Percentiles rank a stretch among this genome's conserved stretches.
Evolutionary conservation across 805 yeast genomes (phyloP).

Genomic region (Kregervanrija fluxuum): DNA sequence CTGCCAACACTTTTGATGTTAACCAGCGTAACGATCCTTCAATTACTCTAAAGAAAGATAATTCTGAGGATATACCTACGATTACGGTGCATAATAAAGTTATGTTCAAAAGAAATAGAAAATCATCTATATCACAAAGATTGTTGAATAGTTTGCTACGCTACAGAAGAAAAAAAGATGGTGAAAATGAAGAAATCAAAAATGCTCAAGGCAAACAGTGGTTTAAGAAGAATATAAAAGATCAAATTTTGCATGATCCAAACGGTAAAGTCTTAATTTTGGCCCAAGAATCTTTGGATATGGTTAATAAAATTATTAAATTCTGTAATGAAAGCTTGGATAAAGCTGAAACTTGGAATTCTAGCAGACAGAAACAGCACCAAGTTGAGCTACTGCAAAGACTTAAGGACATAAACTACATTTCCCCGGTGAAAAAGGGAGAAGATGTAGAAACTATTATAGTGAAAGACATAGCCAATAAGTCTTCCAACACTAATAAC

Average conservation of each 20-base stretch:
- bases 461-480: conserved; percentile 1
- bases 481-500: not conserved
- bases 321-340: conserved; percentile 81
- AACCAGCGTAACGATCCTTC: not conserved
- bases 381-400: conserved; percentile 21
- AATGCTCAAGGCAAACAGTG: conserved; percentile 13
- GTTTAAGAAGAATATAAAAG: conserved; percentile 22
- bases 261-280: conserved; percentile 71
- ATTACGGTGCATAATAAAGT: conserved; percentile 7
- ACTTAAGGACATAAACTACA: conserved; percentile 20
- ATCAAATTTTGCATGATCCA: conserved; percentile 30
- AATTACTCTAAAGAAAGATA: not conserved
- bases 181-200: conserved; percentile 7
- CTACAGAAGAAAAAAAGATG: conserved; percentile 15
- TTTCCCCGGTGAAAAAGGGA: conserved; percentile 6
- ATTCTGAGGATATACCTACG: conserved; percentile 3
- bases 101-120: conserved; percentile 8
- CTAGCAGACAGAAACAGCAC: conserved; percentile 23
- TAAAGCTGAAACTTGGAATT: conserved; percentile 77
- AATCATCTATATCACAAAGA: conserved; percentile 19
- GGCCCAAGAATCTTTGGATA: conserved; percentile 84
- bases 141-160: conserved; percentile 23
- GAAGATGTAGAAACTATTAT: conserved; percentile 6
- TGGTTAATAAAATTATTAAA: conserved; percentile 74
- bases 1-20: not conserved